phyloP scores from a whole-genome alignment of 768 basidiomycete species.

The Boletellus ananas region DNA sequence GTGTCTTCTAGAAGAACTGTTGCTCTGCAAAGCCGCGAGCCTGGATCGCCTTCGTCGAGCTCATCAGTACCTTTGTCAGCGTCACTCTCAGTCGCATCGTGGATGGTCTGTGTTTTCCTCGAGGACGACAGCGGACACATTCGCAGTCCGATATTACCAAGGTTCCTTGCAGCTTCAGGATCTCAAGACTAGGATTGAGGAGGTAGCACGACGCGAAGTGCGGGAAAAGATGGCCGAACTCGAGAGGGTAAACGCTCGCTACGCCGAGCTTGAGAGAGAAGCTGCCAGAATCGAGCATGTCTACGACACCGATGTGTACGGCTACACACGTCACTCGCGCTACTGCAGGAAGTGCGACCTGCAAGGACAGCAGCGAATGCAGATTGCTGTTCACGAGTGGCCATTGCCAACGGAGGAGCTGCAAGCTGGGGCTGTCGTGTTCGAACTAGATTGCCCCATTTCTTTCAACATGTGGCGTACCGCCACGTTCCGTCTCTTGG shows the following conservation, averaged over 20 bases:
- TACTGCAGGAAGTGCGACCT: constrained; percentile 31
- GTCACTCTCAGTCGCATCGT: constrained; percentile 17
- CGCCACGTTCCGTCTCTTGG: constrained; percentile 36
- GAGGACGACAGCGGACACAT: constrained; percentile 10
- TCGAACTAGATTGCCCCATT: constrained; percentile 40
- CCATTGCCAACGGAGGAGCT: constrained; percentile 35
- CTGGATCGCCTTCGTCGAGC: constrained; percentile 27
- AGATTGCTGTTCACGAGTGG: constrained; percentile 43
- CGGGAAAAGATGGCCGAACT: constrained; percentile 30
- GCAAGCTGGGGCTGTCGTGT: constrained; percentile 32
- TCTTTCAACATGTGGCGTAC: constrained; percentile 43
- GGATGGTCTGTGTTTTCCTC: constrained; percentile 35
- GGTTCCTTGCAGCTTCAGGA: constrained; percentile 15
- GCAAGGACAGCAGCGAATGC: constrained; percentile 15
- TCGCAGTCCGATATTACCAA: constrained; percentile 36
- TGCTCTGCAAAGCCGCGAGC: constrained; percentile 26
- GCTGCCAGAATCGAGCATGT: background rate
- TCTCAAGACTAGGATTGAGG: constrained; percentile 30
- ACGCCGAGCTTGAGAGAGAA: constrained; percentile 15
- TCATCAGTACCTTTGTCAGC: constrained; percentile 29
- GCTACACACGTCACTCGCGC: too few species aligned
- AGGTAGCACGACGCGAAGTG: constrained; percentile 16
- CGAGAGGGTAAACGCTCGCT: constrained; percentile 7
- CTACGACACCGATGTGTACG: background rate
- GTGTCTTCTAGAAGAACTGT: constrained; percentile 22